Conservation (phyloP, 1,284 basidiomycete genomes). For the Cryptococcus sp. region DNA sequence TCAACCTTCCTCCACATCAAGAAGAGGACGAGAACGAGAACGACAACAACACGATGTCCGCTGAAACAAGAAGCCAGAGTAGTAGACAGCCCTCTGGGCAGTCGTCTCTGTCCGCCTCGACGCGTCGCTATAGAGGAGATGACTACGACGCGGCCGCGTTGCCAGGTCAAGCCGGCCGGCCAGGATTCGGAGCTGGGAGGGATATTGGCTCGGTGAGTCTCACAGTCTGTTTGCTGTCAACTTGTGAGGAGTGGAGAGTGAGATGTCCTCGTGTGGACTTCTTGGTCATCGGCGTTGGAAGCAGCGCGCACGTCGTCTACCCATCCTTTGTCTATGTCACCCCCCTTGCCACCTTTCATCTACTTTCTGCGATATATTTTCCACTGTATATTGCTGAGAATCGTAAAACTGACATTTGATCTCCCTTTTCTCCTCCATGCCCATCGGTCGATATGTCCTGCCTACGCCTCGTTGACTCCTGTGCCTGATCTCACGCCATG, state of each 20-base stretch:
- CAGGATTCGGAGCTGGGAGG: conserved; percentile 26
- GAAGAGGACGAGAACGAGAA: background rate
- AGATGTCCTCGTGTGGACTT: background rate
- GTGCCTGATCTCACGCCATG: background rate
- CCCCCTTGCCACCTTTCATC: too few relatives aligned
- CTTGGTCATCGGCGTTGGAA: background rate
- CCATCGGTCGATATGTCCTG: too few relatives aligned
- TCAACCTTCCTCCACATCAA: background rate
- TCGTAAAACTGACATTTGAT: too few relatives aligned
- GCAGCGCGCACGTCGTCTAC: background rate
- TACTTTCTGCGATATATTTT: too few relatives aligned
- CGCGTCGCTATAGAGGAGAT: too few relatives aligned
- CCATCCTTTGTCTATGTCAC: background rate
- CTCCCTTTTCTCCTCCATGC: too few relatives aligned
- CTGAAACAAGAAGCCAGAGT: background rate
- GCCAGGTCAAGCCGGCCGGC: conserved; percentile 8
- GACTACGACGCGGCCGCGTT: too few relatives aligned
- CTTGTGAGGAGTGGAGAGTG: background rate
- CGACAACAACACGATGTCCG: background rate
- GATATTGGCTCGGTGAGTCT: conserved; percentile 42
- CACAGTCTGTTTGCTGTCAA: background rate
- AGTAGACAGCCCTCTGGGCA: too few relatives aligned
- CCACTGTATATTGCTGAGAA: too few relatives aligned
- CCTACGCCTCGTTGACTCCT: background rate
- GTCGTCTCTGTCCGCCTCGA: too few relatives aligned